These are phyloP conservation scores for Agastache rugosa DNA, from an alignment of 257 asterid genomes.

Conservation along the genomic window DNA sequence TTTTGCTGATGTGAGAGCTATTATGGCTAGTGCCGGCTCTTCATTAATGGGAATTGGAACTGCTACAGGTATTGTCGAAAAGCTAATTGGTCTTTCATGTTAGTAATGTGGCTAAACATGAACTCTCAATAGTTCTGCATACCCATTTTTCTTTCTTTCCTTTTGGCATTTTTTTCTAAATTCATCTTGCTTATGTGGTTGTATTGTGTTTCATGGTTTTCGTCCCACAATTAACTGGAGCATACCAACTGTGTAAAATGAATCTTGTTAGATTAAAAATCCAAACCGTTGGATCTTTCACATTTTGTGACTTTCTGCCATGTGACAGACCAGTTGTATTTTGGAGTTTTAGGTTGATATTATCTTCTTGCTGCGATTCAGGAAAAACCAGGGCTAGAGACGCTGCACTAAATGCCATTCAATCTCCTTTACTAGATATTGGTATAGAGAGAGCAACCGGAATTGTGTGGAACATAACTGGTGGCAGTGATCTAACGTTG, in stretches of 20 bases:
- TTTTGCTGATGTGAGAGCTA: constrained; percentile 98
- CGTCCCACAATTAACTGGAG: too few species aligned
- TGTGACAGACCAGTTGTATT: background rate
- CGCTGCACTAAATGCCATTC: constrained; percentile 97
- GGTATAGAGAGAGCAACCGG: constrained; percentile 99
- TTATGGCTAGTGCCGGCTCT: constrained; percentile 98
- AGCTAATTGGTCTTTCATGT: constrained; percentile 24
- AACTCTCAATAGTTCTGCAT: constrained; percentile 17
- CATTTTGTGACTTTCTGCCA: constrained; percentile 16
- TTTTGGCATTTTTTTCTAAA: background rate
- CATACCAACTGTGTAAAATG: constrained; percentile 13
- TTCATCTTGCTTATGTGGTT: background rate
- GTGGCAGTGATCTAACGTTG: constrained; percentile 92
- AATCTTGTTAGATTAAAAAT: background rate
- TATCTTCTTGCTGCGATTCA: constrained; percentile 43
- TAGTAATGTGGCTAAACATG: constrained; percentile 10
- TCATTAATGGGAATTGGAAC: constrained; percentile 99
- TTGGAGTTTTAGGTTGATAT: constrained; percentile 33
- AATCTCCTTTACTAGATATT: constrained; percentile 90
- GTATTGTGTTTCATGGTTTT: background rate
- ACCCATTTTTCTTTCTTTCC: background rate
- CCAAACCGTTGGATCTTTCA: constrained; percentile 1
- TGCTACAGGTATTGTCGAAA: constrained; percentile 74
- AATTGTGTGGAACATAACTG: constrained; percentile 98
- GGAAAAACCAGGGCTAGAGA: constrained; percentile 98